Evolutionary conservation across 2,329 filamentous ascomycete species (phyloP).

Genomic region (Ascochyta viciae-villosae): DNA sequence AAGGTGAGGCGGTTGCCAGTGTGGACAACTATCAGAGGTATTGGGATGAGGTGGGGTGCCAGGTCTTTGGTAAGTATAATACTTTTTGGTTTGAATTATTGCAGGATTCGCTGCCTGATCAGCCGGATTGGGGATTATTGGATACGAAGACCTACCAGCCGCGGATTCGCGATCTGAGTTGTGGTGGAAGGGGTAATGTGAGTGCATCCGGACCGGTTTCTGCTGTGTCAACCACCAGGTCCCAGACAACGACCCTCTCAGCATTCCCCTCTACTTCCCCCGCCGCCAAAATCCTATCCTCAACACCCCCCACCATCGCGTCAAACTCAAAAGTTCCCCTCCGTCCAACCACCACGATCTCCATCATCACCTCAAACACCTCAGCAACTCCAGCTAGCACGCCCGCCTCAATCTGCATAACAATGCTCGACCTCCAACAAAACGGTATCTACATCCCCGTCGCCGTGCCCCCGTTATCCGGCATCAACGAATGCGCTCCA

Average conservation of each 20-base stretch:
- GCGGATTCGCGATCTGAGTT: constrained; percentile 32
- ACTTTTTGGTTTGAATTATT: constrained; percentile 45
- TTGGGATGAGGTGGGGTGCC: constrained; percentile 42
- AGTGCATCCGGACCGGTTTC: background rate
- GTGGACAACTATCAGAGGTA: constrained; percentile 34
- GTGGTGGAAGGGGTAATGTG: background rate
- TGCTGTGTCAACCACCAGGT: too few species aligned
- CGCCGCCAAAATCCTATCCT: too few species aligned
- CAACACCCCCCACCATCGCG: background rate
- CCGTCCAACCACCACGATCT: background rate
- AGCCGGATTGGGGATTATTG: constrained; percentile 38
- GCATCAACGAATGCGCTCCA: too few species aligned
- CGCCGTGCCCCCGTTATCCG: too few species aligned
- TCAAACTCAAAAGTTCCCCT: background rate
- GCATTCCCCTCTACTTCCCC: background rate
- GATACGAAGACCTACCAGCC: constrained; percentile 23
- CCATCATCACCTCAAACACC: background rate
- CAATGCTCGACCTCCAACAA: background rate
- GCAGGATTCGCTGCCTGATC: constrained; percentile 27
- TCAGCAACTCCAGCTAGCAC: background rate
- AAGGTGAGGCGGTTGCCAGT: constrained; percentile 24
- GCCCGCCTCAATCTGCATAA: background rate
- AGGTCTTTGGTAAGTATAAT: constrained; percentile 39
- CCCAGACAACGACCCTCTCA: background rate
- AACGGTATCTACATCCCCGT: background rate